Conservation (phyloP, 306 rosid genomes). For the Crataegus laevigata region DNA sequence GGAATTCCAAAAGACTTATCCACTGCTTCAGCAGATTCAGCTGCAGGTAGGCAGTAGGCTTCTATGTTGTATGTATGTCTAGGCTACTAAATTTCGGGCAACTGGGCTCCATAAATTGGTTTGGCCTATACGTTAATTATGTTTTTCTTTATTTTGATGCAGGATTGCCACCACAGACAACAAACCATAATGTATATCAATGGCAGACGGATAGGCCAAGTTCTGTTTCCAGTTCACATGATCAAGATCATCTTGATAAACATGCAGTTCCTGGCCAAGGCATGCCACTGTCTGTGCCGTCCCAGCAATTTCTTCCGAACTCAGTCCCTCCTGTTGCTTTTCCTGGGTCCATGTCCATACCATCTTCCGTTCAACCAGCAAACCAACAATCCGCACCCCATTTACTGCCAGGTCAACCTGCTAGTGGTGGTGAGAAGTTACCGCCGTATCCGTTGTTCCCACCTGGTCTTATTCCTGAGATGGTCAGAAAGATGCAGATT, state of each 20-base stretch:
- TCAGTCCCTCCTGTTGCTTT: conserved; percentile 48
- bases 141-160: conserved; percentile 12
- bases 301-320: conserved; percentile 66
- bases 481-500: conserved; percentile 98
- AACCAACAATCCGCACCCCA: conserved; percentile 53
- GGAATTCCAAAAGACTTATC: conserved; percentile 53
- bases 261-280: conserved; percentile 45
- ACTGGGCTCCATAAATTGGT: background rate
- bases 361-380: conserved; percentile 60
- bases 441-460: conserved; percentile 95
- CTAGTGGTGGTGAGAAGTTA: conserved; percentile 52
- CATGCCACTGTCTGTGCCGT: conserved; percentile 38
- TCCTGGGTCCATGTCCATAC: conserved; percentile 54
- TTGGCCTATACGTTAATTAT: background rate
- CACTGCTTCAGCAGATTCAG: conserved; percentile 47
- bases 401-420: conserved; percentile 45
- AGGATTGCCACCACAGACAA: conserved; percentile 52
- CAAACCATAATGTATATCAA: conserved; percentile 38
- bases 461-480: conserved; percentile 95
- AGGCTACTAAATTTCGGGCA: background rate
- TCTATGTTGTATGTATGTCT: background rate
- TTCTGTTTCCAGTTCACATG: conserved; percentile 39
- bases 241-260: conserved; percentile 70
- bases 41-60: conserved; percentile 41
- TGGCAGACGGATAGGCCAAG: conserved; percentile 76